Evolutionary conservation across 768 basidiomycete species (phyloP).

Genomic region (Lentinula sp.): DNA sequence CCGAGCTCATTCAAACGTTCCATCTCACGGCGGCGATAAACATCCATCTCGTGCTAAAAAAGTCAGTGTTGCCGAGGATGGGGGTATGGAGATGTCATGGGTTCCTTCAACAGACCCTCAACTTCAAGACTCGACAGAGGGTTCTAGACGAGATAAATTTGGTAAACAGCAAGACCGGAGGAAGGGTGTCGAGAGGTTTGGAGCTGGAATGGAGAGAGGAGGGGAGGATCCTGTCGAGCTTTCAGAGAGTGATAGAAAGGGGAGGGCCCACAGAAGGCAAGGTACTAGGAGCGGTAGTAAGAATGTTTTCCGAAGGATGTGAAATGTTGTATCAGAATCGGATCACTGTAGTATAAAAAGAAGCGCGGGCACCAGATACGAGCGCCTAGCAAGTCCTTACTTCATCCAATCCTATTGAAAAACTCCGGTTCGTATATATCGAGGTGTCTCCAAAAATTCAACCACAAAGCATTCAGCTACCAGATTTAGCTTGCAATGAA

Average conservation of each 20-base stretch:
- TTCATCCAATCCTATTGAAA: too few relatives aligned
- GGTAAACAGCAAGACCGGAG: slow-evolving; percentile 30
- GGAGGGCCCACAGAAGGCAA: slow-evolving; percentile 73
- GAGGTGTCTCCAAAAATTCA: too few relatives aligned
- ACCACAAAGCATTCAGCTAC: too few relatives aligned
- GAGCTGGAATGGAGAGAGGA: slow-evolving; percentile 86
- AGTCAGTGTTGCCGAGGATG: slow-evolving; percentile 30
- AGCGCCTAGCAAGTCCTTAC: too few relatives aligned
- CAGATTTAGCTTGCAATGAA: slow-evolving; percentile 25
- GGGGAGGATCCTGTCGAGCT: slow-evolving; percentile 43
- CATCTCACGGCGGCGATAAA: slow-evolving; percentile 11
- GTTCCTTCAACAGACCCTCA: slow-evolving; percentile 47
- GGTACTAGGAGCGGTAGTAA: slow-evolving; percentile 86
- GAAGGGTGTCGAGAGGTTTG: slow-evolving; percentile 74
- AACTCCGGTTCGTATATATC: too few relatives aligned
- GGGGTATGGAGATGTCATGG: slow-evolving; percentile 83
- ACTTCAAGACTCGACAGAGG: slow-evolving; percentile 25
- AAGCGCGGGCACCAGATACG: too few relatives aligned
- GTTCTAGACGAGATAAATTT: slow-evolving; percentile 14
- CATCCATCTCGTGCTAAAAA: slow-evolving; percentile 13
- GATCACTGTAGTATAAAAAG: too few relatives aligned
- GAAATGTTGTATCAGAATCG: not conserved
- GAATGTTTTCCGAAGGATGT: slow-evolving; percentile 61
- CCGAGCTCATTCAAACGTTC: slow-evolving; percentile 24
- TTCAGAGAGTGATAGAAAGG: slow-evolving; percentile 64